These are phyloP conservation scores for Phaffomyces antillensis DNA, from an alignment of 805 yeast genomes.

Conservation along the genomic window DNA sequence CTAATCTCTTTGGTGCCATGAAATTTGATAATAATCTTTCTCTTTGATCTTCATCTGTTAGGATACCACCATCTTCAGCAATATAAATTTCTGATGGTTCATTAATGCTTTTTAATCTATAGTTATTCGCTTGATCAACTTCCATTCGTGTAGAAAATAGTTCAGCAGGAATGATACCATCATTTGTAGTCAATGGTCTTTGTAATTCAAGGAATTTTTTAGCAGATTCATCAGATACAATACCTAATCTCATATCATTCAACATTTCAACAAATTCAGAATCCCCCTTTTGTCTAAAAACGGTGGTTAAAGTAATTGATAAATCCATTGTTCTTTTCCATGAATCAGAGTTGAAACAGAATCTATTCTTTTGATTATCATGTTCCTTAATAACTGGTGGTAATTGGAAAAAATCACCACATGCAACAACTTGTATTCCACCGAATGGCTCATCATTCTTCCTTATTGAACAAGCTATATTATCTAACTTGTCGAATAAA, in stretches of 20 bases:
- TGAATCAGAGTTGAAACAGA: constrained; percentile 58
- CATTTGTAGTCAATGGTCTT: constrained; percentile 48
- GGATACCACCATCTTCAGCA: constrained; percentile 50
- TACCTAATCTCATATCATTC: constrained; percentile 65
- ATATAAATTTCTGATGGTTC: constrained; percentile 37
- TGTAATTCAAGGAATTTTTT: constrained; percentile 42
- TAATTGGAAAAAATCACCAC: constrained; percentile 79
- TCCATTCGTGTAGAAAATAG: constrained; percentile 67
- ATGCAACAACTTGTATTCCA: constrained; percentile 66
- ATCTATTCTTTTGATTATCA: constrained; percentile 28
- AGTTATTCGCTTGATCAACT: constrained; percentile 58
- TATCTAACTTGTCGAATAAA: constrained; percentile 55
- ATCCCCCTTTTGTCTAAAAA: constrained; percentile 76
- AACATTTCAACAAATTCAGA: constrained; percentile 63
- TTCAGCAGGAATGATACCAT: constrained; percentile 60
- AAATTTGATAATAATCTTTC: constrained; percentile 46
- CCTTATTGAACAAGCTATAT: constrained; percentile 47
- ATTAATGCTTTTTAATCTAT: constrained; percentile 38
- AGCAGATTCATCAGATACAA: constrained; percentile 40
- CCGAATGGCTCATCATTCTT: constrained; percentile 56
- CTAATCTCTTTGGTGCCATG: constrained; percentile 51
- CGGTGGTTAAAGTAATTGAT: constrained; percentile 54
- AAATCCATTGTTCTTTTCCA: constrained; percentile 55
- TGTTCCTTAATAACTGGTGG: constrained; percentile 56
- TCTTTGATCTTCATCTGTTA: constrained; percentile 34